A percentile compares a stretch with the other conserved stretches of the same genome.
Evolutionary conservation across 768 basidiomycete genomes (phyloP).

Genomic region (Neoboletus magnificus): DNA sequence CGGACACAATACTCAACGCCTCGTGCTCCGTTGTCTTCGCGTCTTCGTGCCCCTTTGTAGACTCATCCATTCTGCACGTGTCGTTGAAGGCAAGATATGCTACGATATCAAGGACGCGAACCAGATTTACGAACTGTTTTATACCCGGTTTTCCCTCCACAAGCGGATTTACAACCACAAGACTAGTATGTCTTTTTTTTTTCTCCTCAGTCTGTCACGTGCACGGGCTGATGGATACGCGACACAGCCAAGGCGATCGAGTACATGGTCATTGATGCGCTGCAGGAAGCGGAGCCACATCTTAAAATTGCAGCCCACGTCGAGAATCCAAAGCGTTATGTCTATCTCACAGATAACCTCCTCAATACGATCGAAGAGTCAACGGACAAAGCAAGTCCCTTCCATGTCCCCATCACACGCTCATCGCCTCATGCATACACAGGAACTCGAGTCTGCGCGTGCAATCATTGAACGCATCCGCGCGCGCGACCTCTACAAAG

Average conservation of each 20-base stretch:
- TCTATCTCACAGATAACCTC: conserved; percentile 69
- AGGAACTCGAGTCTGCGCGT: conserved; percentile 61
- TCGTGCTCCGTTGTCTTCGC: too few relatives aligned
- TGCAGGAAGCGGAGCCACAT: conserved; percentile 63
- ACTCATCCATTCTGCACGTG: conserved; percentile 70
- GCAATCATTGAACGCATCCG: conserved; percentile 61
- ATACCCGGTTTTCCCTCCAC: conserved; percentile 74
- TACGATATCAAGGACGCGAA: conserved; percentile 82
- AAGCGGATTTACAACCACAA: conserved; percentile 84
- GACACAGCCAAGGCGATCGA: conserved; percentile 68
- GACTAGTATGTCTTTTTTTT: conserved; percentile 33
- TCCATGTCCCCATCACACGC: too few relatives aligned
- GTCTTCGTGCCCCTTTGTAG: conserved; percentile 33
- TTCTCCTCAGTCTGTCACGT: background rate
- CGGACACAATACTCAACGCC: background rate
- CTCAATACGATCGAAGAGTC: conserved; percentile 57
- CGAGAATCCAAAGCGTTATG: conserved; percentile 53
- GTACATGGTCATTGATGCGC: conserved; percentile 79
- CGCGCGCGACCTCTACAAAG: conserved; percentile 62
- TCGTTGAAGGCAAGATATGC: conserved; percentile 71
- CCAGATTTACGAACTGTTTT: conserved; percentile 69
- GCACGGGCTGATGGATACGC: background rate
- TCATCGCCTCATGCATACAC: background rate
- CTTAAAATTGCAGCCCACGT: conserved; percentile 59
- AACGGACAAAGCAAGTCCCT: conserved; percentile 26